Conservation (phyloP, 2,329 filamentous ascomycete species). For the Acarospora socialis region DNA sequence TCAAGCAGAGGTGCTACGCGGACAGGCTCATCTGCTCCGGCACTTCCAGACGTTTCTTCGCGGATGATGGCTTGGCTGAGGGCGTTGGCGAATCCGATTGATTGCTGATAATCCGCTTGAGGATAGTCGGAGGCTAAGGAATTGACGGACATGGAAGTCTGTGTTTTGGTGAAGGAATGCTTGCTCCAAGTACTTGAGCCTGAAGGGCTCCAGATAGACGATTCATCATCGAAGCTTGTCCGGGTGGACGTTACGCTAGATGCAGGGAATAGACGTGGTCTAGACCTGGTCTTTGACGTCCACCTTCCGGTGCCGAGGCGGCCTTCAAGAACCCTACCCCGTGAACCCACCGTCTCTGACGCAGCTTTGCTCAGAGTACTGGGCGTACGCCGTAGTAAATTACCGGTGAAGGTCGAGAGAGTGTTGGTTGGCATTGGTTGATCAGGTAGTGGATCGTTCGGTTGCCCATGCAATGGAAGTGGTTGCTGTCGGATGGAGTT, state of each 20-base stretch:
- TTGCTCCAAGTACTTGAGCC: conserved; percentile 91
- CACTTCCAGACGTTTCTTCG: conserved; percentile 54
- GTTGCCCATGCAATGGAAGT: conserved; percentile 66
- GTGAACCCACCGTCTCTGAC: conserved; percentile 62
- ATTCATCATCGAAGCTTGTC: conserved; percentile 84
- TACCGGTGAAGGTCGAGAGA: conserved; percentile 52
- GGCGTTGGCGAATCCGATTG: conserved; percentile 93
- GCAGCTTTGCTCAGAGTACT: conserved; percentile 88
- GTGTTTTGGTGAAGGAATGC: conserved; percentile 72
- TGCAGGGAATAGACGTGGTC: conserved; percentile 58
- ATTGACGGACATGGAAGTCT: conserved; percentile 84
- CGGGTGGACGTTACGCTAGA: conserved; percentile 80
- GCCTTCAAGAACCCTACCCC: conserved; percentile 57
- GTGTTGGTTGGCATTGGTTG: conserved; percentile 34
- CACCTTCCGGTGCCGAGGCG: conserved; percentile 54
- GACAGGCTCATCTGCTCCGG: conserved; percentile 37
- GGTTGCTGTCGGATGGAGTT: conserved; percentile 72
- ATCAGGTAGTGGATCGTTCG: conserved; percentile 19
- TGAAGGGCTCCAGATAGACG: conserved; percentile 83
- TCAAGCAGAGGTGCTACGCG: conserved; percentile 57
- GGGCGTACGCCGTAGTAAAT: conserved; percentile 68
- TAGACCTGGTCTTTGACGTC: conserved; percentile 73
- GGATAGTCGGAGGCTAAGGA: conserved; percentile 68
- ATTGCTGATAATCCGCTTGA: conserved; percentile 78
- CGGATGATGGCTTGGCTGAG: conserved; percentile 93